Evolutionary conservation across 257 asterid species (phyloP).

Genomic region (Solanum sparsipilum): DNA sequence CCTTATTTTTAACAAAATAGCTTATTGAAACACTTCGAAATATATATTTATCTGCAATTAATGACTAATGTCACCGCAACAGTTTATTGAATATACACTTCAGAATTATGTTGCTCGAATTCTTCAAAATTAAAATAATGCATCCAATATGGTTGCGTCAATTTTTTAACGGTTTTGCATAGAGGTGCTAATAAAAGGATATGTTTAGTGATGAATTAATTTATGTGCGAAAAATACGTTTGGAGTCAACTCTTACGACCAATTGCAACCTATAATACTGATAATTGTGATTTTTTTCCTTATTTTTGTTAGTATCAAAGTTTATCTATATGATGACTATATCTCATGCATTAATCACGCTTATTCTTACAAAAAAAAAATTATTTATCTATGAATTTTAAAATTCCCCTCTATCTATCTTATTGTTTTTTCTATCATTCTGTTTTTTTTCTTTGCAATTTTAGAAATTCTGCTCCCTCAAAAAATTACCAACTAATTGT

Average conservation of each 20-base stretch:
- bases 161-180: too few relatives aligned
- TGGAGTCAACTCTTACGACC: neutral
- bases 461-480: neutral
- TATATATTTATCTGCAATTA: neutral
- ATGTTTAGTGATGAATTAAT: neutral
- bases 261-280: neutral
- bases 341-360: conserved; percentile 3
- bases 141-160: too few relatives aligned
- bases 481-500: neutral
- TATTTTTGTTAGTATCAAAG: neutral
- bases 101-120: neutral
- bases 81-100: neutral
- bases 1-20: neutral
- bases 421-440: neutral
- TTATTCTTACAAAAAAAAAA: neutral
- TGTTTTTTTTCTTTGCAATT: neutral
- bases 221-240: neutral
- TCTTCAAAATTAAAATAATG: neutral
- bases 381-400: neutral
- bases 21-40: too few relatives aligned
- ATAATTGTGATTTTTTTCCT: neutral
- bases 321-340: neutral
- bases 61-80: neutral
- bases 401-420: neutral
- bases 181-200: too few relatives aligned